Evolutionary conservation across 2,329 filamentous ascomycete genomes (phyloP), one percentile per base, ranked within the genome.

Genomic region (Bipolaris sorokiniana): DNA sequence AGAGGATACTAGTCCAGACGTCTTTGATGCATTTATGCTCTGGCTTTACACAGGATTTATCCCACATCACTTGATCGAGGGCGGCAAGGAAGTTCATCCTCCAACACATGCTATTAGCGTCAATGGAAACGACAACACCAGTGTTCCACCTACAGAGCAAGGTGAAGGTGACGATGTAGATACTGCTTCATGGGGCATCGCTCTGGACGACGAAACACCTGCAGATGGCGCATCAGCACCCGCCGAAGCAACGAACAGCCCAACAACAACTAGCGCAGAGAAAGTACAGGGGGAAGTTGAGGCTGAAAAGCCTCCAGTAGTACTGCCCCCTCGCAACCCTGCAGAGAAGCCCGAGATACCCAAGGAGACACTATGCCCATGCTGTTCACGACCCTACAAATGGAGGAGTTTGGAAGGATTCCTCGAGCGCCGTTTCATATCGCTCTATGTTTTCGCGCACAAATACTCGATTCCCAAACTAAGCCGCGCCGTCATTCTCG

Each of bases 11-110:
- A 70, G 61, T 44, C 70, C 72, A n/a, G 72, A 75, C 51, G 71
- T 74, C n/a, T 75, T 75, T 45, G 72, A 75, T 56, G 68, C 71
- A 7, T 75, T 75, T 52, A 73, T 75, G 71, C 62, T 75, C 51
- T 75, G 72, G 72, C 56, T 75, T n/a, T 73, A 75, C 51, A 75
- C 72, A 6, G 72, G 72, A 7, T 69, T 71, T 48, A 73, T 75
- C 20, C 72, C 72, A 5, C 72, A 75, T 22, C 72, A 75, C 63
- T 65, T 75, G 5, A 74, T 75, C 44, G 72, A 75, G 55, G 72
- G 72, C 6, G 67, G 70, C 2, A 74, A 73, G 46, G 72, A 75
- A 45, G 51, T 71, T 7, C 66, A 70, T 20, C 60, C 69, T 7
- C 69, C 68, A 5, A 66, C 69, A n/a, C 70, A 69, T 37, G 61